Percentiles rank a stretch among this genome's conserved stretches.
phyloP scores from a whole-genome alignment of 768 basidiomycete genomes.

The Leucogyrophana mollusca region DNA sequence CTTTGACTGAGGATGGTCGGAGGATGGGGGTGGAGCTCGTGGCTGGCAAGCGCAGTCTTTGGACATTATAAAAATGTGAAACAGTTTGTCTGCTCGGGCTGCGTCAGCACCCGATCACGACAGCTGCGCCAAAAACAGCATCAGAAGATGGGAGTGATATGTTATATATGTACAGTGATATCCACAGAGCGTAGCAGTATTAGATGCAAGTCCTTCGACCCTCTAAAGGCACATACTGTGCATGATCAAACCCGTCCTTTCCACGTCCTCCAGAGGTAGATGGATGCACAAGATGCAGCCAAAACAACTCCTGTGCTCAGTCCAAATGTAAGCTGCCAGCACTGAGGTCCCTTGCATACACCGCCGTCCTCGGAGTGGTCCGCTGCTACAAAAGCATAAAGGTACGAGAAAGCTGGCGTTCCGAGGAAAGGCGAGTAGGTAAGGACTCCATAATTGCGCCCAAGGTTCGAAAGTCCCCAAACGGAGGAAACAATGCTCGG shows the following conservation, averaged over 20 bases:
- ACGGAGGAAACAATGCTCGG: slow-evolving; percentile 70
- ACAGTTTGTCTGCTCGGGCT: too few species aligned
- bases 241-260: slow-evolving; percentile 45
- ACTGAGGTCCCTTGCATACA: slow-evolving; percentile 56
- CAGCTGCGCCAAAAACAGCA: too few species aligned
- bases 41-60: too few species aligned
- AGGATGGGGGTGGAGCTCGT: too few species aligned
- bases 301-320: slow-evolving; percentile 42
- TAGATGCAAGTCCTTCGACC: too few species aligned
- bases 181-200: too few species aligned
- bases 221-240: too few species aligned
- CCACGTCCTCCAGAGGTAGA: slow-evolving; percentile 66
- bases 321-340: slow-evolving; percentile 70
- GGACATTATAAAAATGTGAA: too few species aligned
- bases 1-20: too few species aligned
- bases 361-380: slow-evolving; percentile 41
- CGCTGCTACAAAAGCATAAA: slow-evolving; percentile 70
- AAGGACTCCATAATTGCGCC: slow-evolving; percentile 74
- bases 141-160: too few species aligned
- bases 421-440: slow-evolving; percentile 77
- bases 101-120: too few species aligned
- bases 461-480: slow-evolving; percentile 70
- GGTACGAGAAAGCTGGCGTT: slow-evolving; percentile 73
- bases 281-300: slow-evolving; percentile 41
- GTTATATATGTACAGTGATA: too few species aligned